These are phyloP conservation scores for Durusdinium trenchii DNA, from an alignment of 73 alveolate species.

Conservation along the genomic window DNA sequence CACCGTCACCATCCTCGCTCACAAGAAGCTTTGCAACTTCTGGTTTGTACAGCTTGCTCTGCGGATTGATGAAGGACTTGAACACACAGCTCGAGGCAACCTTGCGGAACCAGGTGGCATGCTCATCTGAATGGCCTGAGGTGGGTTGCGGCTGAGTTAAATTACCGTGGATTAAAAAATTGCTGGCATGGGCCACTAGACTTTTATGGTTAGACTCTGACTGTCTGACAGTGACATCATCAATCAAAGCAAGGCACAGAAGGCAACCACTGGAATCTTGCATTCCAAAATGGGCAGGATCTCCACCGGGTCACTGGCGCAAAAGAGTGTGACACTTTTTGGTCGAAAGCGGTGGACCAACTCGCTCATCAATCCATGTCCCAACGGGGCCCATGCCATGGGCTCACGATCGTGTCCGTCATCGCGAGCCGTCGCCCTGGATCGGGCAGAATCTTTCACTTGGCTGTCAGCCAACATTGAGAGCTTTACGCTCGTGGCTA, in stretches of 20 bases:
- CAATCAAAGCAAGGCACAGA: neutral
- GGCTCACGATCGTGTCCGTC: neutral
- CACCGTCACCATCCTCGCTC: neutral
- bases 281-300: neutral
- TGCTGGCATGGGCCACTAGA: neutral
- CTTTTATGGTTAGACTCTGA: neutral
- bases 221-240: no score
- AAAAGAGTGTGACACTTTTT: neutral
- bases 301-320: constrained; percentile 18
- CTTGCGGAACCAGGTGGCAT: constrained; percentile 17
- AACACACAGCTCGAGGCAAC: neutral
- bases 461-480: neutral
- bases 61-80: constrained; percentile 33
- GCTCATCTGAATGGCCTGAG: constrained; percentile 16
- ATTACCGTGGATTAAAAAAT: no score
- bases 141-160: no score
- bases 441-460: neutral
- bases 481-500: neutral
- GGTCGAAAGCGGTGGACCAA: neutral
- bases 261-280: constrained; percentile 20
- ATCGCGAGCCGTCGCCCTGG: neutral
- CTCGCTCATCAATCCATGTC: neutral
- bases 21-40: constrained; percentile 7
- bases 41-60: constrained; percentile 12
- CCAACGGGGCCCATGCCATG: neutral